Conservation (phyloP, 139 green algal species). For the Chlorella sorokiniana region DNA sequence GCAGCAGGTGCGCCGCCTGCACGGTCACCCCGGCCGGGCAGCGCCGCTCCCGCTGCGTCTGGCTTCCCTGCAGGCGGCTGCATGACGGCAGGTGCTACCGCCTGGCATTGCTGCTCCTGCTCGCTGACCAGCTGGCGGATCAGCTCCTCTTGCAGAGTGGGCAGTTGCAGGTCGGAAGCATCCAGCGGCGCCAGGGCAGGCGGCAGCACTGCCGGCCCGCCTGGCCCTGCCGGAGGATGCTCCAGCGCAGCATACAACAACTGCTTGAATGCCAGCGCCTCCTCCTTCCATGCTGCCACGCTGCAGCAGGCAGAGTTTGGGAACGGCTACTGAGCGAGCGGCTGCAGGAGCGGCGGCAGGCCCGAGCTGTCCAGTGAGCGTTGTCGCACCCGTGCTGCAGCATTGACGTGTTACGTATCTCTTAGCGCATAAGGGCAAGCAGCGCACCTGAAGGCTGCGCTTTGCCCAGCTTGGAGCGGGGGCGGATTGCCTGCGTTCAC, state of each 20-base stretch:
- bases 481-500: neutral
- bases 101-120: neutral
- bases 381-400: neutral
- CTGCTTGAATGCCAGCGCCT: neutral
- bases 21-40: no score
- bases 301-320: neutral
- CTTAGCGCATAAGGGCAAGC: neutral
- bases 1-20: no score
- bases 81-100: neutral
- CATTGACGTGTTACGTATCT: neutral
- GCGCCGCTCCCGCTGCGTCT: neutral
- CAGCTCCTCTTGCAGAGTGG: slow-evolving; percentile 8
- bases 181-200: neutral
- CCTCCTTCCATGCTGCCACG: slow-evolving; percentile 3
- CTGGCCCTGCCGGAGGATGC: neutral
- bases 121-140: slow-evolving; percentile 5
- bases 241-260: slow-evolving; percentile 1
- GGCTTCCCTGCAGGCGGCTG: neutral
- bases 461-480: neutral
- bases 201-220: neutral
- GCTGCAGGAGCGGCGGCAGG: neutral
- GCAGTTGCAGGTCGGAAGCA: slow-evolving; percentile 6
- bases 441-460: slow-evolving; percentile 2
- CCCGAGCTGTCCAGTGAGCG: neutral
- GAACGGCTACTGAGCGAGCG: neutral